These are phyloP conservation scores for Takashimella koratensis DNA, from an alignment of 1,284 basidiomycete species.

Conservation along the genomic window DNA sequence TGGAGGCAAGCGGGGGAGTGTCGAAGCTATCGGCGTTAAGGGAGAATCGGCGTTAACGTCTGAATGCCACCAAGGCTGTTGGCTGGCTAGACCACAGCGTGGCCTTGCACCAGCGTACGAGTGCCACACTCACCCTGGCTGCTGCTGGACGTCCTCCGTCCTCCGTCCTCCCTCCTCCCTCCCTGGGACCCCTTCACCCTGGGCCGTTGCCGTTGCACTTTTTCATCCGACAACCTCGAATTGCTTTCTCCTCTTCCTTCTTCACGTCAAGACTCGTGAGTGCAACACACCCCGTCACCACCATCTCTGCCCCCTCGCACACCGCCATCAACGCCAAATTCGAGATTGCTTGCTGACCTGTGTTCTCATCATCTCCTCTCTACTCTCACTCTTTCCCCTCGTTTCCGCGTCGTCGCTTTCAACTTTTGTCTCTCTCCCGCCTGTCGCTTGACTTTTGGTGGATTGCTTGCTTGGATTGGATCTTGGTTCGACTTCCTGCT, in stretches of 20 bases:
- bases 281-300: background rate
- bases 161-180: no score
- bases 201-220: background rate
- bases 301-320: background rate
- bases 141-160: no score
- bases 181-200: no score
- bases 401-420: background rate
- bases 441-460: conserved; percentile 2
- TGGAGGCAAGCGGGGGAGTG: no score
- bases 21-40: no score
- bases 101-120: no score
- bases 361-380: background rate
- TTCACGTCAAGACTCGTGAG: conserved; percentile 1
- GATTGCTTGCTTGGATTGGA: no score
- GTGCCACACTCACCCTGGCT: conserved; percentile 1
- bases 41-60: no score
- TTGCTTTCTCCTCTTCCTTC: background rate
- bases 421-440: conserved; percentile 3
- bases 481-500: no score
- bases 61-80: no score
- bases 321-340: background rate
- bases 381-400: background rate
- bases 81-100: no score
- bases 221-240: background rate
- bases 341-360: background rate